phyloP scores from a whole-genome alignment of 2,329 filamentous ascomycete species.

The Phyllosticta citribraziliensis region DNA sequence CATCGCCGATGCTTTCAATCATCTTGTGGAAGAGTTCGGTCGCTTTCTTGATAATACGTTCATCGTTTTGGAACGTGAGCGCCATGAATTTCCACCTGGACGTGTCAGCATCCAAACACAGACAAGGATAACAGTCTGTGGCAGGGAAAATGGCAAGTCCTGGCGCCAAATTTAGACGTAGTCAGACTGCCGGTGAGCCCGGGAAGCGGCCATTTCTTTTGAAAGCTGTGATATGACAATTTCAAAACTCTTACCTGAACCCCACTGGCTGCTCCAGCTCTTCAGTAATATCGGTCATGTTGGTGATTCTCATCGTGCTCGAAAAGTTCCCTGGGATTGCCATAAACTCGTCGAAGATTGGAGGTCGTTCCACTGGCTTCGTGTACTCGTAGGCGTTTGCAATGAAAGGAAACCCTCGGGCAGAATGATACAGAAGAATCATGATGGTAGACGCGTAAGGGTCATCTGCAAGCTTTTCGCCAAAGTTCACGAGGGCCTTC shows the following conservation, averaged over 20 bases:
- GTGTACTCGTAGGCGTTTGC: constrained; percentile 18
- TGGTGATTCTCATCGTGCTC: constrained; percentile 16
- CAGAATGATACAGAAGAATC: constrained; percentile 11
- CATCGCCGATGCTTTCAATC: constrained; percentile 21
- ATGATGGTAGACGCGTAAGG: constrained; percentile 16
- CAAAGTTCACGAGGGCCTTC: constrained; percentile 15
- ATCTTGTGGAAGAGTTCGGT: constrained; percentile 32
- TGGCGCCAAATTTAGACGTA: too few relatives aligned
- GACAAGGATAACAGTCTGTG: too few relatives aligned
- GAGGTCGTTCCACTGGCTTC: constrained; percentile 10
- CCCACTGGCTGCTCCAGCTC: constrained; percentile 10
- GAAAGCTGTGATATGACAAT: too few relatives aligned
- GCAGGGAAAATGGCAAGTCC: too few relatives aligned
- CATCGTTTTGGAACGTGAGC: constrained; percentile 24
- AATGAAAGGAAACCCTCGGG: constrained; percentile 17
- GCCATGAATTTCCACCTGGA: constrained; percentile 14
- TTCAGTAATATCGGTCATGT: constrained; percentile 17
- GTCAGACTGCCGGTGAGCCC: too few relatives aligned
- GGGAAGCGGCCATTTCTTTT: too few relatives aligned
- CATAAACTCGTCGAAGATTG: constrained; percentile 17
- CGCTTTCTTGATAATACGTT: constrained; percentile 26
- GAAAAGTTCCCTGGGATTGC: constrained; percentile 19
- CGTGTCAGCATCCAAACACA: background rate
- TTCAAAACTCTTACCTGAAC: background rate
- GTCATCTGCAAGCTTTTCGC: constrained; percentile 15